Conservation (phyloP, 2,329 filamentous ascomycete species). For the Phialophora verrucosa region DNA sequence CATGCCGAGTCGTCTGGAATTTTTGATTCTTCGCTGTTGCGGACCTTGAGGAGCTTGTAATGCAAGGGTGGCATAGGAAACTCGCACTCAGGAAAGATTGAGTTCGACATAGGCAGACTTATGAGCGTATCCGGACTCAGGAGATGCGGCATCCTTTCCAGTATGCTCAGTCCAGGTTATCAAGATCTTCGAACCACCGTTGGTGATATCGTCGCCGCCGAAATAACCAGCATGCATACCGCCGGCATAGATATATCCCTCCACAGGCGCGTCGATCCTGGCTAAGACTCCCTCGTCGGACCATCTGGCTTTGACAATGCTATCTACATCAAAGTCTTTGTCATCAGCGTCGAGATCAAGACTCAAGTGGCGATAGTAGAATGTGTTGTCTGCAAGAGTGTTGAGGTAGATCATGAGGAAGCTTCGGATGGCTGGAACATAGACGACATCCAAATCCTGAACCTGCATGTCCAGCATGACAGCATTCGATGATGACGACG, state of each 20-base stretch:
- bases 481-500: slow-evolving; percentile 34
- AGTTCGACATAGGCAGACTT: slow-evolving; percentile 32
- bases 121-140: slow-evolving; percentile 40
- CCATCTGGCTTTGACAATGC: slow-evolving; percentile 42
- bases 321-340: slow-evolving; percentile 39
- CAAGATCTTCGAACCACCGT: slow-evolving; percentile 43
- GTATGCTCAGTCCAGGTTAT: slow-evolving; percentile 45
- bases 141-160: slow-evolving; percentile 38
- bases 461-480: slow-evolving; percentile 40
- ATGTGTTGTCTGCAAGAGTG: slow-evolving; percentile 43
- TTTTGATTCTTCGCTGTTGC: not conserved
- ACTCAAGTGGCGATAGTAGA: slow-evolving; percentile 44
- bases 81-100: slow-evolving; percentile 12
- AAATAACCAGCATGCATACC: slow-evolving; percentile 43
- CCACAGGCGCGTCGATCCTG: slow-evolving; percentile 36
- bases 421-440: slow-evolving; percentile 43
- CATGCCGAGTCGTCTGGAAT: not conserved
- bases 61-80: not conserved
- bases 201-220: slow-evolving; percentile 42
- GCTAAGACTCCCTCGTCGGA: slow-evolving; percentile 41
- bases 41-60: not conserved
- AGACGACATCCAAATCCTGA: slow-evolving; percentile 44
- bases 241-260: slow-evolving; percentile 43
- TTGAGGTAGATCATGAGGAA: slow-evolving; percentile 45
- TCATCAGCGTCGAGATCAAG: slow-evolving; percentile 38